Evolutionary conservation across 306 rosid species (phyloP).

Genomic region (Quercus suber): DNA sequence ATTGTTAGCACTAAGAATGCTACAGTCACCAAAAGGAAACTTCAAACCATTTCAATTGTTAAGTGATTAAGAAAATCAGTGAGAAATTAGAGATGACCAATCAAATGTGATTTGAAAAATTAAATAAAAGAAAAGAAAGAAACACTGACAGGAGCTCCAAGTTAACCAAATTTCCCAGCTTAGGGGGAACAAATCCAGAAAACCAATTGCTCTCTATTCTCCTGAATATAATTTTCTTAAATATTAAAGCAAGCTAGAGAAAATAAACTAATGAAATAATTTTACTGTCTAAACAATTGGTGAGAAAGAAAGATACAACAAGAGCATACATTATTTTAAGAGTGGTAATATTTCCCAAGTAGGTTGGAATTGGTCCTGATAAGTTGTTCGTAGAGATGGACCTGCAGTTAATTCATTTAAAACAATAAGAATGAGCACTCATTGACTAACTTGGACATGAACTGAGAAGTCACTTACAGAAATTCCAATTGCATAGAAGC

Average conservation of each 20-base stretch:
- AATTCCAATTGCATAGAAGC: conserved; percentile 15
- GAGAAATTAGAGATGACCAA: no score
- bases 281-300: no score
- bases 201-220: no score
- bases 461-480: conserved; percentile 13
- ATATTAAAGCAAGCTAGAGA: neutral
- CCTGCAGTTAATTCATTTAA: neutral
- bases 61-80: no score
- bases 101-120: neutral
- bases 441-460: neutral
- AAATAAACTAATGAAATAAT: neutral
- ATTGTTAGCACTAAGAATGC: no score
- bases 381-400: conserved; percentile 10
- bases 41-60: no score
- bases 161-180: conserved; percentile 12
- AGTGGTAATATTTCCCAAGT: conserved; percentile 21
- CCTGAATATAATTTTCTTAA: neutral
- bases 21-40: no score
- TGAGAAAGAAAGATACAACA: neutral
- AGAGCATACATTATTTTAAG: conserved; percentile 4
- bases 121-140: neutral
- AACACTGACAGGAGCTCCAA: conserved; percentile 17
- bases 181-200: no score
- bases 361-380: conserved; percentile 22
- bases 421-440: neutral